phyloP scores from a whole-genome alignment of 768 basidiomycete species.

The Boletus patriciae region DNA sequence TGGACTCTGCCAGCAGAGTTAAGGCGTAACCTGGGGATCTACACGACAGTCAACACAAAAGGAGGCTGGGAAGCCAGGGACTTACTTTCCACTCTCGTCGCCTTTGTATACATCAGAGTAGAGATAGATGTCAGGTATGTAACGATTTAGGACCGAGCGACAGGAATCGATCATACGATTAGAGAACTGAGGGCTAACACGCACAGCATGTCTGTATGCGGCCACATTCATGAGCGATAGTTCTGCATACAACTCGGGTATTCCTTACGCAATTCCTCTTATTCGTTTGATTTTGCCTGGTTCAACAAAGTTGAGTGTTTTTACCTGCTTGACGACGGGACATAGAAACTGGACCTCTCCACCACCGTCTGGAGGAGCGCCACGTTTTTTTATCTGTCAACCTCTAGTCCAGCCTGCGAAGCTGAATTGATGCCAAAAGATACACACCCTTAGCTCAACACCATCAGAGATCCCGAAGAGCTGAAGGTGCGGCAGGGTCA shows the following conservation, averaged over 20 bases:
- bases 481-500: constrained; percentile 87
- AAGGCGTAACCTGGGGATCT: constrained; percentile 97
- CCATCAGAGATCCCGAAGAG: constrained; percentile 89
- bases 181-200: constrained; percentile 96
- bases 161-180: constrained; percentile 97
- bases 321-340: constrained; percentile 86
- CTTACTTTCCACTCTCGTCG: constrained; percentile 94
- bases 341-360: constrained; percentile 95
- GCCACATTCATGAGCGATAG: background rate
- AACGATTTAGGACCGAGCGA: constrained; percentile 90
- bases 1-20: constrained; percentile 87
- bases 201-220: constrained; percentile 81
- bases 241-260: background rate
- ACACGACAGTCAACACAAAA: background rate
- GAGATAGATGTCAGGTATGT: constrained; percentile 96
- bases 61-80: constrained; percentile 5
- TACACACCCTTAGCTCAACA: constrained; percentile 76
- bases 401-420: background rate
- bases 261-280: constrained; percentile 87
- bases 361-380: constrained; percentile 85
- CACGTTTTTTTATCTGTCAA: constrained; percentile 89
- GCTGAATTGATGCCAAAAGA: background rate
- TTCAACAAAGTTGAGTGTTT: constrained; percentile 90
- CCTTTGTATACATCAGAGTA: constrained; percentile 99
- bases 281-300: constrained; percentile 92